Base-by-base conservation (phyloP, 306 rosid species). In the Macrotyloma uniflorum region DNA sequence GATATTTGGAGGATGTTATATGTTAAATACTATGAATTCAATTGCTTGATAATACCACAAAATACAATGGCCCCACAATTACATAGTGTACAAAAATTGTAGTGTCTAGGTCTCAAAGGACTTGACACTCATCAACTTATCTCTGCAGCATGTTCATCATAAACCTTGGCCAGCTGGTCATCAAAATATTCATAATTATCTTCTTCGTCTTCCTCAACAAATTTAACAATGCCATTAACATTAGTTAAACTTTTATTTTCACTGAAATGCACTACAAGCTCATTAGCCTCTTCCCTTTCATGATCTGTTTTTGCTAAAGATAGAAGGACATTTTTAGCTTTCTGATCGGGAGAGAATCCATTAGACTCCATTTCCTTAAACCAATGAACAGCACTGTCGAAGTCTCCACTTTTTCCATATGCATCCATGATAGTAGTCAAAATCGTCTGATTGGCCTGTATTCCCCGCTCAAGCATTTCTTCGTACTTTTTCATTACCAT, bases 341-440 rank as follows among this genome's bases (percentile, higher is more conserved):
- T 95, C 85, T 91, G 88, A 81, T 93, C 97, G 15, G 98, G 93
- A 72, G 73, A 81, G 75, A 89, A 53, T 69, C 92, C 94, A 69
- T 72, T 65, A 50, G 87, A 86, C 70, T 85, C 91, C 90, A 95
- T 93, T 84, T 91, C 96, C 83, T 93, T 93, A 74, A 85, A 95
- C 98, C 99, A 95, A 58, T 86, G 70, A 75, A 91, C 93, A 38
- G 99, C 98, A 80, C 81, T 86, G 20, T 79, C 93, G 23, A 95
- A 95, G 72, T 89, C 96, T 28, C 74, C 87, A 83, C 86, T 88
- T 83, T 85, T 95, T 23, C 99, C 99, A 83, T 87, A 78, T 11
- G 93, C 96, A 84, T 93, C 99, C 99, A 95, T 95, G 74, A 95
- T 88, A 6, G 88, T 89, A 57, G 97, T 91, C 82, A 91, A 79